Evolutionary conservation across 108 stramenopile genomes (phyloP).

Genomic region (Skeletonema grethae): DNA sequence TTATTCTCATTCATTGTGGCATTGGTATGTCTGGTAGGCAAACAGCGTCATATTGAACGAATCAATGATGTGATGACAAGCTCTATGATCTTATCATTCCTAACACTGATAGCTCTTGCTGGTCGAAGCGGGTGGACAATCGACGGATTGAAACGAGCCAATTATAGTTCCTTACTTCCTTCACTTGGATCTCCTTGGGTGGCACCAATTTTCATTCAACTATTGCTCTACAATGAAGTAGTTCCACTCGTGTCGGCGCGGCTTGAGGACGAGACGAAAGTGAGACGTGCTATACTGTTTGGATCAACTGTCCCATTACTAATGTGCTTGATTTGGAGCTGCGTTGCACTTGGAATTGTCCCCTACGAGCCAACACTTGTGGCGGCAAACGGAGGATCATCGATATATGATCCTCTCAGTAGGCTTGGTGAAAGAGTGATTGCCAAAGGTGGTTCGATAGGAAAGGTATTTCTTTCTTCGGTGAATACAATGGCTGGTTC

Average conservation of each 20-base stretch:
- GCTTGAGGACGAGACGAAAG: slow-evolving; percentile 24
- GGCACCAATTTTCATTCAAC: slow-evolving; percentile 35
- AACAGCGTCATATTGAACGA: slow-evolving; percentile 13
- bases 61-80: slow-evolving; percentile 28
- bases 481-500: slow-evolving; percentile 32
- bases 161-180: slow-evolving; percentile 22
- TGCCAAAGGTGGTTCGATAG: slow-evolving; percentile 8
- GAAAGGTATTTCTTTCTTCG: slow-evolving; percentile 24
- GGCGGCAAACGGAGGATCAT: background rate
- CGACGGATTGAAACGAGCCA: slow-evolving; percentile 18
- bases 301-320: slow-evolving; percentile 28
- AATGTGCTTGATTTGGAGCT: slow-evolving; percentile 37
- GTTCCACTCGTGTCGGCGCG: slow-evolving; percentile 28
- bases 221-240: slow-evolving; percentile 33
- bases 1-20: slow-evolving; percentile 13
- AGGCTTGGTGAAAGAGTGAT: slow-evolving; percentile 21
- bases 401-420: slow-evolving; percentile 24
- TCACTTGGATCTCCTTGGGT: slow-evolving; percentile 21
- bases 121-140: slow-evolving; percentile 27
- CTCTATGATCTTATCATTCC: slow-evolving; percentile 23
- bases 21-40: slow-evolving; percentile 4
- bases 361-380: slow-evolving; percentile 16
- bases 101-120: slow-evolving; percentile 15
- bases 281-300: slow-evolving; percentile 21
- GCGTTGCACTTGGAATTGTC: slow-evolving; percentile 30